phyloP scores from a whole-genome alignment of 148 eudicot species.

The Amaranthus palmeri region DNA sequence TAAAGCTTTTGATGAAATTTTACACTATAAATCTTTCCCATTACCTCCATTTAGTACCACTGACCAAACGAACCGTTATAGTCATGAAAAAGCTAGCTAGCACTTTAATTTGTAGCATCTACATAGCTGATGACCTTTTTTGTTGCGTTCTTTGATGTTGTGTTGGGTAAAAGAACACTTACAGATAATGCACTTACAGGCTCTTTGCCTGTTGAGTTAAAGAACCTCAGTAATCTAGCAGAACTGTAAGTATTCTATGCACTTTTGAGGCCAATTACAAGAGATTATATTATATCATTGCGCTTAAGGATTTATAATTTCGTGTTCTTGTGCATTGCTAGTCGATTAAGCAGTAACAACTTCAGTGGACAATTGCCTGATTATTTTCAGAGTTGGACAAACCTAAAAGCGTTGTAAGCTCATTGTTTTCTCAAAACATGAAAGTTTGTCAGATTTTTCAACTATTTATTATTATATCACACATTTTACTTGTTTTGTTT shows the following conservation, averaged over 20 bases:
- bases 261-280: neutral
- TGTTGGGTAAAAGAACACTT: slow-evolving; percentile 29
- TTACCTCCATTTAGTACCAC: too few relatives aligned
- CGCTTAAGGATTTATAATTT: neutral
- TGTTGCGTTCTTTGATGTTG: too few relatives aligned
- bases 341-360: slow-evolving; percentile 48
- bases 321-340: slow-evolving; percentile 8
- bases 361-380: slow-evolving; percentile 50
- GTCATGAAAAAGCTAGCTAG: too few relatives aligned
- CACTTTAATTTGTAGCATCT: neutral
- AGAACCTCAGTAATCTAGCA: slow-evolving; percentile 33
- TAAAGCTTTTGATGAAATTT: too few relatives aligned
- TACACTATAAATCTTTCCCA: too few relatives aligned
- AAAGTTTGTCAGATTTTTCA: neutral
- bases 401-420: slow-evolving; percentile 39
- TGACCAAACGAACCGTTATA: too few relatives aligned
- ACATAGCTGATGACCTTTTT: neutral
- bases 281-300: neutral
- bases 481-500: neutral
- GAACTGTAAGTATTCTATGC: slow-evolving; percentile 39
- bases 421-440: neutral
- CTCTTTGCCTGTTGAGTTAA: slow-evolving; percentile 38
- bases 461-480: neutral
- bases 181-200: slow-evolving; percentile 46
- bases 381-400: slow-evolving; percentile 38